Base-by-base conservation (phyloP, 192 early-diverging fungal genomes). In the Backusella sp. region DNA sequence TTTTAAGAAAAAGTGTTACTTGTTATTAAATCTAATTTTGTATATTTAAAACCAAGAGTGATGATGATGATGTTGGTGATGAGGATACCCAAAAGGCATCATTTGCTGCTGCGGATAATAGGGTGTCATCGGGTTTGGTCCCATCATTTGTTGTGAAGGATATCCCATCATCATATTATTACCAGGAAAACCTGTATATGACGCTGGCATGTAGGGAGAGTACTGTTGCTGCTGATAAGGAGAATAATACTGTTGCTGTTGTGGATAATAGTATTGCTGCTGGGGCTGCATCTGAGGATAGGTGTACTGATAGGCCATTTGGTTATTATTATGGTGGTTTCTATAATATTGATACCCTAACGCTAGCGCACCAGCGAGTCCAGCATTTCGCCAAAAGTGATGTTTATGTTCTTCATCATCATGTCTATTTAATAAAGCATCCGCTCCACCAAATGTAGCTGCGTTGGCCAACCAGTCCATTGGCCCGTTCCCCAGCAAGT, bases 341-440 rank as follows among this genome's bases (percentile, higher is more conserved):
- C n/a, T 36, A 41, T 69, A 69, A 23, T 69, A 69, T 11, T 69
- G 34, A 26, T 69, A 69, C 0, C 68, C 68, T 14, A 69, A 41
- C 15, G 68, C 68, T 69, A 69, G 11, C 1, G 68, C 68, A 39
- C 68, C 68, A 12, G 68, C 68, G 21, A 69, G 19, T 3, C 68
- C 68, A 12, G 68, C 68, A 14, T 69, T 69, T 23, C 68, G 34
- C 68, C 68, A 69, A 35, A 69, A 69, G 36, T 69, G 68, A n/a
- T 36, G 19, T 8, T 69, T 35, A 12, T 69, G n/a, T 9, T 69
- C 37, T 23, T 69, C 68, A 12, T 21, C 68, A 23, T 69, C 68
- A 3, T 28, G 2, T 39, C n/a, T n/a, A 21, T 69, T 69, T 69
- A 69, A 39, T 69, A 69, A 26, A 8, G 35, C 7, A 23, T 37